A percentile compares a stretch with the other conserved stretches of the same genome.
Evolutionary conservation across 805 yeast species (phyloP).

Genomic region (Wickerhamiella brachini): DNA sequence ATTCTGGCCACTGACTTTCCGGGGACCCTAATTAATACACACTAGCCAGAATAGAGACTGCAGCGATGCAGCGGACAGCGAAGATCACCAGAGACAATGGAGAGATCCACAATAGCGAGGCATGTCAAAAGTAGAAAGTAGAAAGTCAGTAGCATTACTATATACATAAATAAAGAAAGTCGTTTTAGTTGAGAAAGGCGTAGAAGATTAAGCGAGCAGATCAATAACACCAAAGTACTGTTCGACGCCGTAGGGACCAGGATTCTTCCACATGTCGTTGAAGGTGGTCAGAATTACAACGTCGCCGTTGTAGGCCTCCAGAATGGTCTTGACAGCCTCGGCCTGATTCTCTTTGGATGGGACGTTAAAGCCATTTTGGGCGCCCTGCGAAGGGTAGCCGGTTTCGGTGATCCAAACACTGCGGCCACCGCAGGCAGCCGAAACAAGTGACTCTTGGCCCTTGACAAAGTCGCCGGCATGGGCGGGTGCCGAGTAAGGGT

Average conservation of each 20-base stretch:
- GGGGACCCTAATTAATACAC: too few relatives aligned
- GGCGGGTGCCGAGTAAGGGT: constrained; percentile 43
- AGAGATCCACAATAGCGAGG: too few relatives aligned
- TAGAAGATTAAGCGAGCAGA: constrained; percentile 14
- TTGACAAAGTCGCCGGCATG: constrained; percentile 58
- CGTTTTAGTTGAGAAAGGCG: background rate
- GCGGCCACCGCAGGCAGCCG: constrained; percentile 41
- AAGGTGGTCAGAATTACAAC: constrained; percentile 63
- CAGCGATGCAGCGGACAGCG: too few relatives aligned
- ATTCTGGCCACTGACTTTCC: too few relatives aligned
- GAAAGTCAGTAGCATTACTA: too few relatives aligned
- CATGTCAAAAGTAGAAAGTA: too few relatives aligned
- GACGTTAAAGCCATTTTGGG: constrained; percentile 53
- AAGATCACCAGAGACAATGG: too few relatives aligned
- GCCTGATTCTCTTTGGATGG: constrained; percentile 61
- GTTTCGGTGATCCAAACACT: constrained; percentile 62
- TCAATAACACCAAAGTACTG: constrained; percentile 58
- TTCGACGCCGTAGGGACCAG: constrained; percentile 76
- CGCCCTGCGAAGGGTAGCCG: constrained; percentile 75
- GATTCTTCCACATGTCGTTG: constrained; percentile 74
- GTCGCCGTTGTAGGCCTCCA: constrained; percentile 38
- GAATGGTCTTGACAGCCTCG: constrained; percentile 50
- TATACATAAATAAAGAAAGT: background rate
- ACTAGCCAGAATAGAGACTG: too few relatives aligned
- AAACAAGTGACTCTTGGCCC: constrained; percentile 45